These are phyloP conservation scores for Balansia obtecta DNA, from an alignment of 2,329 filamentous ascomycete species.

Conservation along the genomic window DNA sequence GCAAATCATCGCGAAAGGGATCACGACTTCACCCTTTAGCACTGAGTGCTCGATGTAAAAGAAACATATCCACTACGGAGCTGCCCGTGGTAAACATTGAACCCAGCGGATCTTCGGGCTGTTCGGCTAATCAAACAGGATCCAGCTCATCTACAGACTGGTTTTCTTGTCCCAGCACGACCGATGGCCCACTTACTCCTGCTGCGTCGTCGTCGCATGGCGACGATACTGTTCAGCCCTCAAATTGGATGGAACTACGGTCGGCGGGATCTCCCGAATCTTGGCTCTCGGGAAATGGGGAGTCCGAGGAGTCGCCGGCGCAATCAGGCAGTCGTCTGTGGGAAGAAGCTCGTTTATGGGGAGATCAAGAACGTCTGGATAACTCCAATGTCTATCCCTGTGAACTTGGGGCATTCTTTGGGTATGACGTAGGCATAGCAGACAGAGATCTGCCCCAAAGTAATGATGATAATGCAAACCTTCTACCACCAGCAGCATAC, in stretches of 20 bases:
- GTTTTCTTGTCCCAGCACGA: background rate
- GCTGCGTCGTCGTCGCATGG: constrained; percentile 6
- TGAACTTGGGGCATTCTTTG: background rate
- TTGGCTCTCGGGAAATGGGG: constrained; percentile 2
- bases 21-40: background rate
- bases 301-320: background rate
- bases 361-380: background rate
- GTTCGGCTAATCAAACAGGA: background rate
- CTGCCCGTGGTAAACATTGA: background rate
- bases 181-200: constrained; percentile 3
- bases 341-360: background rate
- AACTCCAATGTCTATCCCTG: background rate
- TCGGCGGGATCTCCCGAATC: constrained; percentile 5
- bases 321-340: constrained; percentile 1
- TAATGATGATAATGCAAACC: background rate
- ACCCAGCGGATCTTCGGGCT: background rate
- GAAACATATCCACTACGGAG: background rate
- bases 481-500: background rate
- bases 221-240: constrained; percentile 1
- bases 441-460: background rate
- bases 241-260: background rate
- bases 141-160: background rate
- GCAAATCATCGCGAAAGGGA: background rate
- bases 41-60: background rate
- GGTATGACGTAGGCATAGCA: background rate